Percentiles rank a stretch among this genome's conserved stretches.
Evolutionary conservation across 176 grass and related monocot genomes (phyloP).

Genomic region (Elaeis guineensis): DNA sequence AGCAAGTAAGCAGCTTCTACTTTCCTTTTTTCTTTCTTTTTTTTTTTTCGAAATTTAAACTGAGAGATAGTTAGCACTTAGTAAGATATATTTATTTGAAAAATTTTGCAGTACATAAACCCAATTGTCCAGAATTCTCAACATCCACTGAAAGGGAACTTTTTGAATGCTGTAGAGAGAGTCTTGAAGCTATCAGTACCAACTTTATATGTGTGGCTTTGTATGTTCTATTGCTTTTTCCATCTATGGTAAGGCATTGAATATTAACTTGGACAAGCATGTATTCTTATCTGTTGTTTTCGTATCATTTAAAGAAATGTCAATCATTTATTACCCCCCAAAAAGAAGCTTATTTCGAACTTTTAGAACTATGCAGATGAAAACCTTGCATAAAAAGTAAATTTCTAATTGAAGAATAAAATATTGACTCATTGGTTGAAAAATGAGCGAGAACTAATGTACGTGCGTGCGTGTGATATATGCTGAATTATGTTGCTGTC

Average conservation of each 20-base stretch:
- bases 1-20: constrained; percentile 45
- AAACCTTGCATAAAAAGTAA: too few relatives aligned
- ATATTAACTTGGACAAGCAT: too few relatives aligned
- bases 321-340: too few relatives aligned
- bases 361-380: too few relatives aligned
- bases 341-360: too few relatives aligned
- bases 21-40: neutral
- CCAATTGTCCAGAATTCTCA: constrained; percentile 95
- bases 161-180: constrained; percentile 94
- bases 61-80: neutral
- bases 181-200: constrained; percentile 93
- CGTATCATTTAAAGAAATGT: too few relatives aligned
- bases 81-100: neutral
- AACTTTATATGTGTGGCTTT: constrained; percentile 93
- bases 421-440: too few relatives aligned
- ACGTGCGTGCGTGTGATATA: too few relatives aligned
- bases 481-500: neutral
- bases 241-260: constrained; percentile 70
- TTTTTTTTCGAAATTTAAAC: constrained; percentile 15
- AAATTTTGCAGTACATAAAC: constrained; percentile 77
- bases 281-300: too few relatives aligned
- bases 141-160: constrained; percentile 80
- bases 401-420: too few relatives aligned
- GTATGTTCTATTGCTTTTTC: constrained; percentile 99
- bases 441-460: too few relatives aligned